Conservation (phyloP, 192 early-diverging fungal species). For the Coemansia sp. region DNA sequence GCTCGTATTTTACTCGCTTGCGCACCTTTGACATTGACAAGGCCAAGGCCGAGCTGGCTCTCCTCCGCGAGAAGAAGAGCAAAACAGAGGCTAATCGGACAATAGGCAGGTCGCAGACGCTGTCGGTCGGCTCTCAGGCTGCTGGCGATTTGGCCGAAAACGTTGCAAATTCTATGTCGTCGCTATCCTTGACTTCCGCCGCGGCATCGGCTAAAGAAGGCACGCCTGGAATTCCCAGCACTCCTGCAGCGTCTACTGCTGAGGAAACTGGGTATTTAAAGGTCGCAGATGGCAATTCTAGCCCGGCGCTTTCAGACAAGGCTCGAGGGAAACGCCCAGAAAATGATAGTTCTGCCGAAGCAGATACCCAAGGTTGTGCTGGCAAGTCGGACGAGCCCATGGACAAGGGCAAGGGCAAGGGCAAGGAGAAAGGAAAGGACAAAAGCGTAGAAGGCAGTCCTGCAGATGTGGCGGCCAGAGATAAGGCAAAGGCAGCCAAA, state of each 20-base stretch:
- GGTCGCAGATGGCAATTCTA: constrained; percentile 14
- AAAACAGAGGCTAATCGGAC: constrained; percentile 29
- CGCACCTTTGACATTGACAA: constrained; percentile 62
- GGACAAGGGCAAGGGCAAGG: constrained; percentile 13
- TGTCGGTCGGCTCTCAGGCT: not conserved
- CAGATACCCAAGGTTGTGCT: not conserved
- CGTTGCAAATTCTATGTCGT: not conserved
- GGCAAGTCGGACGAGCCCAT: not conserved
- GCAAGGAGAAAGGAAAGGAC: not conserved
- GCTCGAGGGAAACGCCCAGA: constrained; percentile 70
- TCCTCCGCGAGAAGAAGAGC: constrained; percentile 55
- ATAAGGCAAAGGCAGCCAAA: not conserved
- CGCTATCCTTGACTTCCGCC: not conserved
- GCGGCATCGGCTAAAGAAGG: constrained; percentile 29
- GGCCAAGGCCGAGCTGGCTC: constrained; percentile 58
- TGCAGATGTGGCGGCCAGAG: not conserved
- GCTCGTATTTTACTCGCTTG: constrained; percentile 67
- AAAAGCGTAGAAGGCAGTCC: not conserved
- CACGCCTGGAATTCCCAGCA: not conserved
- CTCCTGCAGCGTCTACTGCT: too few relatives aligned
- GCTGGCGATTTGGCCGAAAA: not conserved
- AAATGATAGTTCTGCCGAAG: not conserved
- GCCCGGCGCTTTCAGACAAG: constrained; percentile 67
- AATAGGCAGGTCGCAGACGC: constrained; percentile 22
- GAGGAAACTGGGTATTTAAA: constrained; percentile 21